Evolutionary conservation across 2,329 filamentous ascomycete genomes (phyloP), one percentile per base, ranked within the genome.

Genomic region (Aureobasidium pullulans): DNA sequence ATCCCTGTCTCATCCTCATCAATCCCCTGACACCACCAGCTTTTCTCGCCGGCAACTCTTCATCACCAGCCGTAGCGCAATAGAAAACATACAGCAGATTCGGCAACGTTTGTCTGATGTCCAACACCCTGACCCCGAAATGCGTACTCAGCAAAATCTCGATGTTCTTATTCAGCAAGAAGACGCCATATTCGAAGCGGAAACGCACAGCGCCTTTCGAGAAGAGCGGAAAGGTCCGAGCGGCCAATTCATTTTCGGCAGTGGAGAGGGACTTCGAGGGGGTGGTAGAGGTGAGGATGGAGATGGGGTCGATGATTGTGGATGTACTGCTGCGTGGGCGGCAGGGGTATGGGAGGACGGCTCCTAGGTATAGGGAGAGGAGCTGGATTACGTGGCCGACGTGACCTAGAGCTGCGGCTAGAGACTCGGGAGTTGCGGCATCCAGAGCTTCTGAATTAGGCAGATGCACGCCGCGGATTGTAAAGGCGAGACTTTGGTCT

Each of bases 101-200:
- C 1, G 93, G 91, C 6, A 97, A 76, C 0, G 93, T 96, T 66
- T 97, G 90, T 4, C 94, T 83, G 16, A 96, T 90, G 68, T 99
- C 94, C 63, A 96, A 81, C 1, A 96, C 86, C 48, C 87, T 85
- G 11, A 96, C 77, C 0, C 87, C 87, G 64, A 91, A 85, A 1
- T 77, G 75, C 61, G 79, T 81, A 19, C 74, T 74, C 66, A 84
- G 76, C 10, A 88, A 70, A 49, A 85, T 78, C 66, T 97, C 92
- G 59, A 99, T 92, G 69, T 97, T 79, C 74, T 97, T 96, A 76
- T 97, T 97, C 13, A 99, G 81, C n/a, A 97, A 77, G 67, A 97
- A 99, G 70, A 96, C 94, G 10, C 81, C 94, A 71, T 97, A 99
- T 67, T 97, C 93, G 72, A 97, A 97, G 2, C 93, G 86, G 76